phyloP scores from a whole-genome alignment of 108 stramenopile genomes.

The Stephanodiscus minutulus region DNA sequence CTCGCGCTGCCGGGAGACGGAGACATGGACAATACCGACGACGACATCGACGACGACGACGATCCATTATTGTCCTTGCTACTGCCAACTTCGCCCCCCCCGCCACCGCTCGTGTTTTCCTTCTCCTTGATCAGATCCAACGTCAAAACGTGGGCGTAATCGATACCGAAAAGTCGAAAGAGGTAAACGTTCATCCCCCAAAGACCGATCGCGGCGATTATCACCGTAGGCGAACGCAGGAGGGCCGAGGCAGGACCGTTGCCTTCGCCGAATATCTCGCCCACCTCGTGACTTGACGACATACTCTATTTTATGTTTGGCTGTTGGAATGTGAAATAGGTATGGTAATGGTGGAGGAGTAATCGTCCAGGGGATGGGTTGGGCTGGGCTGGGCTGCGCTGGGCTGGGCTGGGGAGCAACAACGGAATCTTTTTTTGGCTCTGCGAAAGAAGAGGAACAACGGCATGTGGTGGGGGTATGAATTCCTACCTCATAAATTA shows the following conservation, averaged over 20 bases:
- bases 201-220: conserved; percentile 77
- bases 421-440: too few species aligned
- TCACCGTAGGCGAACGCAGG: conserved; percentile 78
- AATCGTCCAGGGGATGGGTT: too few species aligned
- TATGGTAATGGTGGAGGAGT: too few species aligned
- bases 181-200: conserved; percentile 91
- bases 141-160: conserved; percentile 70
- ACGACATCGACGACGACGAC: conserved; percentile 17
- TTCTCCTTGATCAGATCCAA: conserved; percentile 73
- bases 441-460: too few species aligned
- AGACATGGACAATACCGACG: too few species aligned
- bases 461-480: too few species aligned
- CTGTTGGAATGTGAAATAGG: too few species aligned
- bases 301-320: conserved; percentile 43
- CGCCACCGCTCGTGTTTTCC: conserved; percentile 12
- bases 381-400: too few species aligned
- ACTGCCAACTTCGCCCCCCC: conserved; percentile 33
- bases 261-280: conserved; percentile 81
- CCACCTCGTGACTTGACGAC: conserved; percentile 87
- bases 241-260: conserved; percentile 81
- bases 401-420: too few species aligned
- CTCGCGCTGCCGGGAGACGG: conserved; percentile 11
- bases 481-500: too few species aligned
- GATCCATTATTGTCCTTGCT: not conserved
- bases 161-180: conserved; percentile 77